These are phyloP conservation scores for Elsinoe ampelina DNA, from an alignment of 2,329 filamentous ascomycete species.

Conservation along the genomic window DNA sequence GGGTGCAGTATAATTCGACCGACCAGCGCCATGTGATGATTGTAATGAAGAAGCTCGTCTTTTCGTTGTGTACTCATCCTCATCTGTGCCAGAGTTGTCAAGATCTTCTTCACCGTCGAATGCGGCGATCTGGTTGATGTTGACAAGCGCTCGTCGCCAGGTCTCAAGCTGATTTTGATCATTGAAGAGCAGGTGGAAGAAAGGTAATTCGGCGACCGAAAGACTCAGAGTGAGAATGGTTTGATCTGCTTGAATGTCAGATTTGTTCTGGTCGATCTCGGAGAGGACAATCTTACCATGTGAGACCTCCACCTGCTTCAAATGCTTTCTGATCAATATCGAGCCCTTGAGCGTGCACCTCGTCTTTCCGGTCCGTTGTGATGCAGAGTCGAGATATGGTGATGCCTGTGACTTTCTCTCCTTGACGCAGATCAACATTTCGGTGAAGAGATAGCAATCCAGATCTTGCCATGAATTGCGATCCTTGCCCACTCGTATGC, in stretches of 20 bases:
- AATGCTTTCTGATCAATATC: slow-evolving; percentile 94
- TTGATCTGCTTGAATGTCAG: slow-evolving; percentile 49
- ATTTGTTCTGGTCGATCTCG: not conserved
- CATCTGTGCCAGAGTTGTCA: slow-evolving; percentile 74
- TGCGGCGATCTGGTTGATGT: slow-evolving; percentile 64
- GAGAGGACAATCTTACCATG: slow-evolving; percentile 29
- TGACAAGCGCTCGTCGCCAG: slow-evolving; percentile 80
- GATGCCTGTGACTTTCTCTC: slow-evolving; percentile 62
- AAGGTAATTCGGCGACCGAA: slow-evolving; percentile 82
- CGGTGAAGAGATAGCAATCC: slow-evolving; percentile 91
- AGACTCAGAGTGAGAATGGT: slow-evolving; percentile 80
- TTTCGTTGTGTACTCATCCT: slow-evolving; percentile 63
- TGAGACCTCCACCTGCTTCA: slow-evolving; percentile 73
- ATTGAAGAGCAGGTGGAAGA: slow-evolving; percentile 86
- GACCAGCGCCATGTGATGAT: slow-evolving; percentile 66
- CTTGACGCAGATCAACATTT: slow-evolving; percentile 99
- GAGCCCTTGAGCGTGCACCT: slow-evolving; percentile 91
- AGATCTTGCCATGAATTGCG: slow-evolving; percentile 94
- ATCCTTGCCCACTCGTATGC: slow-evolving; percentile 89
- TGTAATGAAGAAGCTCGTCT: slow-evolving; percentile 68
- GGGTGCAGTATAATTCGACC: slow-evolving; percentile 77
- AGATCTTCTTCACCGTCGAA: slow-evolving; percentile 59
- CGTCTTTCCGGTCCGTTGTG: slow-evolving; percentile 27
- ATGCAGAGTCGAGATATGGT: slow-evolving; percentile 12
- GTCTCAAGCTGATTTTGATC: slow-evolving; percentile 75